Evolutionary conservation across 129 eudicot species (phyloP).

Genomic region (Rutidosis leptorrhynchoides): DNA sequence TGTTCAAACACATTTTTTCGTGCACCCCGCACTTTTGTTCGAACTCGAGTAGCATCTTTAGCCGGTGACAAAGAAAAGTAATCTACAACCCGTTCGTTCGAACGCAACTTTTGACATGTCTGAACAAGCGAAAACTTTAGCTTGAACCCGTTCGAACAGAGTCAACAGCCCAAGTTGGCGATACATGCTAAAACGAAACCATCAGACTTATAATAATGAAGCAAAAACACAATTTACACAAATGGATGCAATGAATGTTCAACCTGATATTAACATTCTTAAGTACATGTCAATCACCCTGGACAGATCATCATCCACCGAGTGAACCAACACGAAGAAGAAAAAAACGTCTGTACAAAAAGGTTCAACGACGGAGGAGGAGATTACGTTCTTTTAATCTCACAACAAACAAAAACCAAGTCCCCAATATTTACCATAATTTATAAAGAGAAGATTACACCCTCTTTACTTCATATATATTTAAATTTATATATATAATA

Average conservation of each 20-base stretch:
- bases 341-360: slow-evolving; percentile 53
- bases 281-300: slow-evolving; percentile 30
- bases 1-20: too few species aligned
- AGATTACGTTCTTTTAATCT: slow-evolving; percentile 32
- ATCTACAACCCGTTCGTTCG: too few species aligned
- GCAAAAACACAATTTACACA: too few species aligned
- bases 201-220: not conserved
- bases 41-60: too few species aligned
- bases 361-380: slow-evolving; percentile 32
- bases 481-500: too few species aligned
- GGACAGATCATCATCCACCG: slow-evolving; percentile 37
- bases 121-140: too few species aligned
- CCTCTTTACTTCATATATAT: slow-evolving; percentile 27
- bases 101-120: too few species aligned
- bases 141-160: too few species aligned
- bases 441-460: slow-evolving; percentile 23
- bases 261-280: slow-evolving; percentile 45
- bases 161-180: slow-evolving; percentile 3
- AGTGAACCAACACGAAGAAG: slow-evolving; percentile 38
- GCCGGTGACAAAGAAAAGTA: too few species aligned
- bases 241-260: slow-evolving; percentile 28
- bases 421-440: slow-evolving; percentile 43
- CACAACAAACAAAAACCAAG: slow-evolving; percentile 25
- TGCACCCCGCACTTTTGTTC: too few species aligned
- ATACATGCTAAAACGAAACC: slow-evolving; percentile 2